These are phyloP conservation scores for Pseudocercospora eumusae DNA, from an alignment of 2,329 filamentous ascomycete genomes.

Conservation along the genomic window DNA sequence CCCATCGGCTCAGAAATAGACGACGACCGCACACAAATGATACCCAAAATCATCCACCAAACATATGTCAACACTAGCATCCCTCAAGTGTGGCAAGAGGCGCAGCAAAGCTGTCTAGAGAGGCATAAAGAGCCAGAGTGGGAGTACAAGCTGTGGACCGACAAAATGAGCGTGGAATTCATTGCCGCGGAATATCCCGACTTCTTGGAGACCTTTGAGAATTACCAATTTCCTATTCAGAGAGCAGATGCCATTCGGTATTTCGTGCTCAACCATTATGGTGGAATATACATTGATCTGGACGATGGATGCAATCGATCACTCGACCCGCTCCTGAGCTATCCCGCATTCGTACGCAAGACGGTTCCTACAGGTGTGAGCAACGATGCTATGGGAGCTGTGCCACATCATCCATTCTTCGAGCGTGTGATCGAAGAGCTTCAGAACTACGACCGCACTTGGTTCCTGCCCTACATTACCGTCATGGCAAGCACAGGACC, in stretches of 20 bases:
- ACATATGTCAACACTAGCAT: slow-evolving; percentile 72
- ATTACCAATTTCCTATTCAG: slow-evolving; percentile 74
- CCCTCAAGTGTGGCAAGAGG: slow-evolving; percentile 64
- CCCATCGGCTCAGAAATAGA: slow-evolving; percentile 59
- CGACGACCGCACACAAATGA: slow-evolving; percentile 55
- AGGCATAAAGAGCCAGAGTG: slow-evolving; percentile 61
- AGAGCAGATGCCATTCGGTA: slow-evolving; percentile 75
- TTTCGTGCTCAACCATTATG: slow-evolving; percentile 74
- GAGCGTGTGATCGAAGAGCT: slow-evolving; percentile 67
- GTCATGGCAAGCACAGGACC: slow-evolving; percentile 80
- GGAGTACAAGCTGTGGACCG: slow-evolving; percentile 82
- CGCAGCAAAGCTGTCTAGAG: slow-evolving; percentile 67
- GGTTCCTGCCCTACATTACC: slow-evolving; percentile 71
- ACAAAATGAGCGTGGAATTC: slow-evolving; percentile 68
- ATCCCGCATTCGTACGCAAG: slow-evolving; percentile 69
- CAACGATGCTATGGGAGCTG: slow-evolving; percentile 76
- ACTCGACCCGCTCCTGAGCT: slow-evolving; percentile 65
- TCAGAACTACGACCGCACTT: slow-evolving; percentile 67
- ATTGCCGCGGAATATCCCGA: slow-evolving; percentile 73
- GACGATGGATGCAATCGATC: slow-evolving; percentile 70
- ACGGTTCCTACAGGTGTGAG: slow-evolving; percentile 76
- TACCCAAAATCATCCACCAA: slow-evolving; percentile 77
- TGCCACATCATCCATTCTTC: slow-evolving; percentile 74
- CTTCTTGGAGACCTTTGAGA: slow-evolving; percentile 68
- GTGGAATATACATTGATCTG: slow-evolving; percentile 78